Evolutionary conservation across 1,284 basidiomycete species (phyloP), one percentile per base, ranked within the genome.

Genomic region (Mycosarcoma maydis): DNA sequence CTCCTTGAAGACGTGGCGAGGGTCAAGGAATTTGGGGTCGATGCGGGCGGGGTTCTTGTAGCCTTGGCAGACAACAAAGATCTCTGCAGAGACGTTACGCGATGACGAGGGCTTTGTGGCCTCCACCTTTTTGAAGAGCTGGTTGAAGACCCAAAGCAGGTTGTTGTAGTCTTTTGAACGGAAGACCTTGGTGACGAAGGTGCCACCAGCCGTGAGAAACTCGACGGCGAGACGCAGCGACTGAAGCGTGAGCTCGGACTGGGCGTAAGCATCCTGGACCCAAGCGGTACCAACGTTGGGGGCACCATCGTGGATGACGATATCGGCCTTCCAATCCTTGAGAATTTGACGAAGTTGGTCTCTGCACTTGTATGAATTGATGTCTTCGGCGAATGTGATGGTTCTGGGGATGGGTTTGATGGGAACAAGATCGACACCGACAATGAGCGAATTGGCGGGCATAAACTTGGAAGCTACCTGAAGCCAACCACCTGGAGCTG

Each of bases 291-390:
- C 96, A 83, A 99, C 96, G 83, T 99, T 99, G 37, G 96, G 96
- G 37, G 96, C 96, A 86, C 96, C 96, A 84, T 99, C 96, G 83
- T 99, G 96, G 52, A 99, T 87, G n/a, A 99, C 94, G 30, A 98
- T 88, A 82, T 99, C 96, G n/a, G 96, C 96, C 84, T 94, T 96
- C 95, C 96, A 98, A 83, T 98, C 94, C 83, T 98, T 98, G 68
- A 98, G 85, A 83, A 97, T 92, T 34, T 85, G 85, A 44, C 92
- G 89, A 50, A 99, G 88, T 68, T 90, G 87, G 80, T 91, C 89
- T 54, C 96, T 89, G 83, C 96, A 99, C 61, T 90, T 88, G 10
- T 89, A 85, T 4, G 94, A 97, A 20, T 96, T 98, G 79, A 99
- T 98, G 80, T 99, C 96, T 60, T 94, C 87, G 33, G 92, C 88